phyloP scores from a whole-genome alignment of 2,329 filamentous ascomycete species.

The Talaromyces sp. region DNA sequence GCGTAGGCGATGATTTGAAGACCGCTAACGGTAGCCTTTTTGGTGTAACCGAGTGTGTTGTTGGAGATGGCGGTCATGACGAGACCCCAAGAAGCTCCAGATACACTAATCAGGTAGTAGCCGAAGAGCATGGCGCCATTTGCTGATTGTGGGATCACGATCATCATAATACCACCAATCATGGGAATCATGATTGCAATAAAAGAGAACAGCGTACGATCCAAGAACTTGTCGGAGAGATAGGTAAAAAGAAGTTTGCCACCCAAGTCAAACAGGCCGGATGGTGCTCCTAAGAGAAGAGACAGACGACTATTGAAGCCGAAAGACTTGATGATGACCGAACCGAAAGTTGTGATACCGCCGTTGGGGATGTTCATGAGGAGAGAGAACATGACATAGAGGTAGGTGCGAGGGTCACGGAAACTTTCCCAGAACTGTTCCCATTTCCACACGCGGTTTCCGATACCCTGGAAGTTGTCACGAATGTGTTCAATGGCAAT shows the following conservation, averaged over 20 bases:
- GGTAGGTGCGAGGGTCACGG: slow-evolving; percentile 28
- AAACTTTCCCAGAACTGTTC: slow-evolving; percentile 37
- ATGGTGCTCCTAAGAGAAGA: slow-evolving; percentile 8
- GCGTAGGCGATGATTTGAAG: slow-evolving; percentile 32
- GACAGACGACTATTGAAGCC: slow-evolving; percentile 10
- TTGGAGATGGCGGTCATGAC: slow-evolving; percentile 16
- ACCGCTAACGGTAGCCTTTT: slow-evolving; percentile 29
- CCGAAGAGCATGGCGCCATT: slow-evolving; percentile 29
- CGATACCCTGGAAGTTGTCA: slow-evolving; percentile 45
- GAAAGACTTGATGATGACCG: slow-evolving; percentile 11
- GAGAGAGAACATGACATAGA: slow-evolving; percentile 10
- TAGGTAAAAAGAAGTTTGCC: slow-evolving; percentile 12
- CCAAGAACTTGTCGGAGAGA: slow-evolving; percentile 9
- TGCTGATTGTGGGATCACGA: slow-evolving; percentile 14
- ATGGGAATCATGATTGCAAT: slow-evolving; percentile 20
- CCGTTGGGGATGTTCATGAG: slow-evolving; percentile 16
- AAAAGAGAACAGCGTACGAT: slow-evolving; percentile 10
- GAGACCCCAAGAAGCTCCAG: slow-evolving; percentile 15
- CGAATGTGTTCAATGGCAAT: slow-evolving; percentile 46
- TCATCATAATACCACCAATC: slow-evolving; percentile 18
- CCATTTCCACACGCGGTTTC: slow-evolving; percentile 42
- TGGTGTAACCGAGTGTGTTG: slow-evolving; percentile 26
- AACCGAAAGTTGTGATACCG: slow-evolving; percentile 15
- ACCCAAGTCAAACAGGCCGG: slow-evolving; percentile 7
- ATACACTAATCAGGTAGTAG: slow-evolving; percentile 31